These are phyloP conservation scores for Senna tora DNA, from an alignment of 306 rosid genomes.

Conservation along the genomic window DNA sequence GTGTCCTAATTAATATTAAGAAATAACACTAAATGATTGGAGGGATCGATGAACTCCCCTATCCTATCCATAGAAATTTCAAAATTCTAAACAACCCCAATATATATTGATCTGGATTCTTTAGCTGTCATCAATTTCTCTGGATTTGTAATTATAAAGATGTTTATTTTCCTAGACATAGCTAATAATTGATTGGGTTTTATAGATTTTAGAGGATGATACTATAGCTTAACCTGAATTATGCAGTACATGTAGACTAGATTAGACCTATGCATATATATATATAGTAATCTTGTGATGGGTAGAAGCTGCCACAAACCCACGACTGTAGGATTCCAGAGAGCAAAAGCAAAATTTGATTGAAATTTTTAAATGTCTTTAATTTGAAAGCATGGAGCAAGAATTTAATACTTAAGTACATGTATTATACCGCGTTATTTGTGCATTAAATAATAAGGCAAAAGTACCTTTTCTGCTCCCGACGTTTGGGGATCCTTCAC, in stretches of 20 bases:
- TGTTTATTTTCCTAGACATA: background rate
- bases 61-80: no score
- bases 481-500: no score
- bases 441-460: no score
- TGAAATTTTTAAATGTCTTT: constrained; percentile 39
- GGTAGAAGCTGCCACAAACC: background rate
- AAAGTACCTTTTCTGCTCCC: no score
- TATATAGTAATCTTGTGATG: background rate
- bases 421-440: no score
- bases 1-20: no score
- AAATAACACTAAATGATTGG: no score
- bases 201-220: background rate
- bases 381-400: no score
- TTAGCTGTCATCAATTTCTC: background rate
- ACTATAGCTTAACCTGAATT: background rate
- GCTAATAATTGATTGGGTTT: constrained; percentile 8
- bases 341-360: background rate
- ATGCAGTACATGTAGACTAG: background rate
- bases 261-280: background rate
- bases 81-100: background rate
- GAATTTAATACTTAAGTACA: no score
- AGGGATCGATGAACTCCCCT: no score
- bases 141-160: background rate
- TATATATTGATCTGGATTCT: background rate
- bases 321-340: background rate